Conservation (phyloP, 371 early-diverging fungal species). For the Mucor velutinosus region DNA sequence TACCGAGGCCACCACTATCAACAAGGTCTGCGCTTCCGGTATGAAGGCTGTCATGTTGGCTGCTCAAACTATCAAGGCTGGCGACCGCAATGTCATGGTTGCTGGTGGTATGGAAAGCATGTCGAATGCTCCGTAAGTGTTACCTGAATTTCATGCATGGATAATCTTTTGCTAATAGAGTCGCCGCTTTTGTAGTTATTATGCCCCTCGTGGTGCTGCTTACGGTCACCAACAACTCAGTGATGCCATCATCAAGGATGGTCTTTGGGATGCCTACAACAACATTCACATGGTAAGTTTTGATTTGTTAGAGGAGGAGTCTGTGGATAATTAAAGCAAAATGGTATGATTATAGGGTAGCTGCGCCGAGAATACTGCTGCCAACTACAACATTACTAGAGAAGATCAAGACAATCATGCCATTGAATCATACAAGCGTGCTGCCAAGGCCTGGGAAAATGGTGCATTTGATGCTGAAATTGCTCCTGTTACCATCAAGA, state of each 20-base stretch:
- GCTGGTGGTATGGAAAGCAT: constrained; percentile 98
- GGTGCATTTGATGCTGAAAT: constrained; percentile 85
- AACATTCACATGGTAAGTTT: constrained; percentile 57
- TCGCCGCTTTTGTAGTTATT: constrained; percentile 47
- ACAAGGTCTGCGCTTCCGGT: constrained; percentile 95
- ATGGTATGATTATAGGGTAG: constrained; percentile 71
- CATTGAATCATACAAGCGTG: constrained; percentile 82
- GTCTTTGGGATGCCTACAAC: constrained; percentile 94
- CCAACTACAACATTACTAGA: constrained; percentile 79
- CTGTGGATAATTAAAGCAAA: background rate
- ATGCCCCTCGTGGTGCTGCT: constrained; percentile 62
- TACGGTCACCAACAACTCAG: constrained; percentile 85
- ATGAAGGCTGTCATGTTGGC: constrained; percentile 88
- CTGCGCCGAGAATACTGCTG: constrained; percentile 92
- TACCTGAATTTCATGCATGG: background rate
- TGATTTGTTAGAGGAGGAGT: no score
- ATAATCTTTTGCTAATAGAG: background rate
- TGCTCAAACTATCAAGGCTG: constrained; percentile 66
- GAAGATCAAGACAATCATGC: constrained; percentile 92
- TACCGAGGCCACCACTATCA: constrained; percentile 87
- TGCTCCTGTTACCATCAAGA: constrained; percentile 80
- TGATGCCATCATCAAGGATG: constrained; percentile 94
- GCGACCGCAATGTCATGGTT: constrained; percentile 67
- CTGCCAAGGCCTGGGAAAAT: constrained; percentile 79
- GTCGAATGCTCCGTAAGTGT: constrained; percentile 85